Percentiles rank a stretch among this genome's conserved stretches.
Conservation (phyloP, 495 filamentous ascomycete species). For the Hypoxylon lienhwacheense region DNA sequence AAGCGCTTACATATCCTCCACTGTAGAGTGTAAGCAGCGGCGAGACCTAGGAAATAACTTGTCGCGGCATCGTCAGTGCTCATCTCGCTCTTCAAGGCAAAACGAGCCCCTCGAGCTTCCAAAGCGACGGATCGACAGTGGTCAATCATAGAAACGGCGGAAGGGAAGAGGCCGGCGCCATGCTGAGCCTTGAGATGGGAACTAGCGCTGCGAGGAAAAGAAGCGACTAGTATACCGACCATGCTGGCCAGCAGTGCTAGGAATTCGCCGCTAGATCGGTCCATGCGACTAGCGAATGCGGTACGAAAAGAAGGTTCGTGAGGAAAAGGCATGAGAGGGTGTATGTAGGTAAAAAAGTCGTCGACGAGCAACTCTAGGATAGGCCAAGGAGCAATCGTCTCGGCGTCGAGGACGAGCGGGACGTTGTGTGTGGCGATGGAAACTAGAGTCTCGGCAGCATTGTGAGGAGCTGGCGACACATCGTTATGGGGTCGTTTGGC, state of each 20-base stretch:
- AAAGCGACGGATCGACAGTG: slow-evolving; percentile 72
- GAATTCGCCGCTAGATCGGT: slow-evolving; percentile 67
- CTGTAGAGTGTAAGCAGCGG: slow-evolving; percentile 69
- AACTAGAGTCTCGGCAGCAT: slow-evolving; percentile 53
- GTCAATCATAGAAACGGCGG: slow-evolving; percentile 70
- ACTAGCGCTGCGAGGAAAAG: slow-evolving; percentile 77
- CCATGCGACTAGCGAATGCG: slow-evolving; percentile 69
- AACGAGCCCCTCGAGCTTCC: slow-evolving; percentile 68
- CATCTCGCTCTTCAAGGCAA: slow-evolving; percentile 64
- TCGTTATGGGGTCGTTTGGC: slow-evolving; percentile 54
- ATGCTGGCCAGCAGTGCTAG: slow-evolving; percentile 79
- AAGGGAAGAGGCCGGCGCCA: slow-evolving; percentile 61
- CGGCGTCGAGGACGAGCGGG: slow-evolving; percentile 55
- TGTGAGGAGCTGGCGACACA: slow-evolving; percentile 51
- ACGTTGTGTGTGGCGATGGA: slow-evolving; percentile 40
- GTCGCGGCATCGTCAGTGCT: slow-evolving; percentile 79
- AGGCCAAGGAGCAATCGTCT: slow-evolving; percentile 71
- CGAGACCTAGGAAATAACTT: slow-evolving; percentile 79
- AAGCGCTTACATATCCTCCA: slow-evolving; percentile 68
- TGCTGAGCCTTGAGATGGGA: slow-evolving; percentile 66
- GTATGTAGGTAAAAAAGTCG: slow-evolving; percentile 89
- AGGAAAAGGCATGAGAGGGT: slow-evolving; percentile 82
- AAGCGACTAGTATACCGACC: slow-evolving; percentile 74
- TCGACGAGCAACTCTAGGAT: slow-evolving; percentile 71
- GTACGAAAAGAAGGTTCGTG: slow-evolving; percentile 83